phyloP scores from a whole-genome alignment of 2,329 filamentous ascomycete species.

The Diaporthe eres region DNA sequence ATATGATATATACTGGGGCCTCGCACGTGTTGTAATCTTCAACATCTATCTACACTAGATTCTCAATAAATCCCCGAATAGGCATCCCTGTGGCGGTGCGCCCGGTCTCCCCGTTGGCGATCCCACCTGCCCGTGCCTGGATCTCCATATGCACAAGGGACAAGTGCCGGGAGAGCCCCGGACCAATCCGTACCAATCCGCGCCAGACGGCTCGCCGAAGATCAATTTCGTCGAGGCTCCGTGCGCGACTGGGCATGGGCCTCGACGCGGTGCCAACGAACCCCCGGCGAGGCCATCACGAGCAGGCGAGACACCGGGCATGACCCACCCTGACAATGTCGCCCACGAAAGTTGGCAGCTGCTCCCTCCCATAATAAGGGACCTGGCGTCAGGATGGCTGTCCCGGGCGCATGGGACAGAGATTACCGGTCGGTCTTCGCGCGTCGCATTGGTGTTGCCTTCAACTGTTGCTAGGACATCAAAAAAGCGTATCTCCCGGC shows the following conservation, averaged over 20 bases:
- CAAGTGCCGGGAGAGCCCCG: constrained; percentile 13
- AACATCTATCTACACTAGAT: neutral
- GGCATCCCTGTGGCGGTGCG: constrained; percentile 20
- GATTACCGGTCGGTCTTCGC: neutral
- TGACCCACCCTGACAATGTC: constrained; percentile 24
- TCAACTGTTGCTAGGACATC: neutral
- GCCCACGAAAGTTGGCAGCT: constrained; percentile 20
- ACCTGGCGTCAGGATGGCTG: neutral
- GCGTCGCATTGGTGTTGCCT: neutral
- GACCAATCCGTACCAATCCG: constrained; percentile 20
- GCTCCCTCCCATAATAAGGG: neutral
- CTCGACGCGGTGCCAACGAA: neutral
- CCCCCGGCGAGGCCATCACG: constrained; percentile 26
- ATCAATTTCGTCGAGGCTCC: constrained; percentile 17
- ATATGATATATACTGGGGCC: constrained; percentile 6
- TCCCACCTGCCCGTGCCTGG: constrained; percentile 14
- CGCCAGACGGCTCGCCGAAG: neutral
- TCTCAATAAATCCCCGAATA: neutral
- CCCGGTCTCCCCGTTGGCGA: constrained; percentile 24
- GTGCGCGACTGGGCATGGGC: constrained; percentile 29
- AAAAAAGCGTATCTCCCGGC: neutral
- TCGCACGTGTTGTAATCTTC: constrained; percentile 19
- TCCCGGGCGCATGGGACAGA: neutral
- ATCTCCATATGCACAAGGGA: neutral
- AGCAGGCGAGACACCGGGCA: neutral